A percentile compares a stretch with the other conserved stretches of the same genome.
These are phyloP conservation scores for Puccinellia tenuiflora DNA, from an alignment of 176 grass and related monocot genomes.

Conservation along the genomic window DNA sequence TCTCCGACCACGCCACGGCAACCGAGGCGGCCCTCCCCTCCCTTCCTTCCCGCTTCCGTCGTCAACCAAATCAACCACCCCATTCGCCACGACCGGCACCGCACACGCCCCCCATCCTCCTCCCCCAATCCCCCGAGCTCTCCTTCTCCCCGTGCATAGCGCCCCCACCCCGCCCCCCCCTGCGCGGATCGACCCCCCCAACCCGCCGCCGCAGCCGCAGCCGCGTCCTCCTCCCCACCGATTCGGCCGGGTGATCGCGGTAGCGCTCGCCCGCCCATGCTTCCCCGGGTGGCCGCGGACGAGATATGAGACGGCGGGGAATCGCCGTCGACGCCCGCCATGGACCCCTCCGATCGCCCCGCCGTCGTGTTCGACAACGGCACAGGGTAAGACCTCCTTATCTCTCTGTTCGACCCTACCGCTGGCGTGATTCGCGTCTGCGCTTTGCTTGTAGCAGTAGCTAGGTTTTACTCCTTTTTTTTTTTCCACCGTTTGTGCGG, in stretches of 20 bases:
- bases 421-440: background rate
- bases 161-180: background rate
- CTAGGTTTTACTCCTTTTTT: background rate
- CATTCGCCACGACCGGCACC: background rate
- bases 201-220: background rate
- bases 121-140: slow-evolving; percentile 10
- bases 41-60: slow-evolving; percentile 35
- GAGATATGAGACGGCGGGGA: slow-evolving; percentile 24
- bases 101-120: background rate
- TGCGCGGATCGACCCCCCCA: background rate
- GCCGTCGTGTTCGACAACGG: slow-evolving; percentile 98
- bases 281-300: slow-evolving; percentile 1
- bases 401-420: background rate
- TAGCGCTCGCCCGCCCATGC: slow-evolving; percentile 18
- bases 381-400: slow-evolving; percentile 45
- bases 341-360: slow-evolving; percentile 76
- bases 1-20: background rate
- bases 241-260: background rate
- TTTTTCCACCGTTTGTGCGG: background rate
- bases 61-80: slow-evolving; percentile 31
- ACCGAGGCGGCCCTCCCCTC: background rate
- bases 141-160: background rate
- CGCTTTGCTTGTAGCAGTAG: background rate
- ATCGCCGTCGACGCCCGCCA: slow-evolving; percentile 7
- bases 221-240: background rate